Evolutionary conservation across 2,329 filamentous ascomycete genomes (phyloP).

Genomic region (Fusarium cyanostomum): DNA sequence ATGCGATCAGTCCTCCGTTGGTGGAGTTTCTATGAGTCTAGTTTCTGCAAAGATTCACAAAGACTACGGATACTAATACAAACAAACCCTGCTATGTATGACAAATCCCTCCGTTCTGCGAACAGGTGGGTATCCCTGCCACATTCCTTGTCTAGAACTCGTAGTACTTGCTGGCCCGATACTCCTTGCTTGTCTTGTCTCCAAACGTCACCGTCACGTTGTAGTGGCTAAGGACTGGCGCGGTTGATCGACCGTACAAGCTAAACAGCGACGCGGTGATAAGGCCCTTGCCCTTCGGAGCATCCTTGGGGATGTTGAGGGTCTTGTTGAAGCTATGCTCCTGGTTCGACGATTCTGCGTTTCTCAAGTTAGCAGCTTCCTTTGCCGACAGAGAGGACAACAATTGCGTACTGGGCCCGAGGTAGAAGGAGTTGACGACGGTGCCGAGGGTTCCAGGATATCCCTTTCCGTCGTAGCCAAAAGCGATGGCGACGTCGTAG

Average conservation of each 20-base stretch:
- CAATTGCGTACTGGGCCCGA: conserved; percentile 47
- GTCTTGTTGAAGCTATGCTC: conserved; percentile 40
- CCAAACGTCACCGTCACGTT: conserved; percentile 39
- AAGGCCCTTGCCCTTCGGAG: conserved; percentile 37
- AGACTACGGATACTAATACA: background rate
- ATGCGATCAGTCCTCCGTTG: too few relatives aligned
- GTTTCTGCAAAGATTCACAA: background rate
- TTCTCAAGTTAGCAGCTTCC: background rate
- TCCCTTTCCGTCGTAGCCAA: conserved; percentile 47
- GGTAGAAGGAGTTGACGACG: conserved; percentile 45
- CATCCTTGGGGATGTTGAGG: conserved; percentile 37
- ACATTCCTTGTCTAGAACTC: background rate
- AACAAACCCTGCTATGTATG: too few relatives aligned
- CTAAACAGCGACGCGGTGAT: conserved; percentile 44
- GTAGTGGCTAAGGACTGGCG: conserved; percentile 38
- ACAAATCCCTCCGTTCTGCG: too few relatives aligned
- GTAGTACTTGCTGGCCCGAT: conserved; percentile 15
- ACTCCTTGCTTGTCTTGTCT: conserved; percentile 37
- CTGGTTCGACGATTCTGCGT: conserved; percentile 37
- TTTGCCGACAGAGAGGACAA: background rate
- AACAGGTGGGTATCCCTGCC: too few relatives aligned
- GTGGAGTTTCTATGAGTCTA: background rate
- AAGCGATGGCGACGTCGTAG: conserved; percentile 56
- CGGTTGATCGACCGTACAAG: conserved; percentile 41
- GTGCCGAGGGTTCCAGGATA: conserved; percentile 45